Base-by-base conservation (phyloP, 192 early-diverging fungal species). In the Coemansia aciculifera region DNA sequence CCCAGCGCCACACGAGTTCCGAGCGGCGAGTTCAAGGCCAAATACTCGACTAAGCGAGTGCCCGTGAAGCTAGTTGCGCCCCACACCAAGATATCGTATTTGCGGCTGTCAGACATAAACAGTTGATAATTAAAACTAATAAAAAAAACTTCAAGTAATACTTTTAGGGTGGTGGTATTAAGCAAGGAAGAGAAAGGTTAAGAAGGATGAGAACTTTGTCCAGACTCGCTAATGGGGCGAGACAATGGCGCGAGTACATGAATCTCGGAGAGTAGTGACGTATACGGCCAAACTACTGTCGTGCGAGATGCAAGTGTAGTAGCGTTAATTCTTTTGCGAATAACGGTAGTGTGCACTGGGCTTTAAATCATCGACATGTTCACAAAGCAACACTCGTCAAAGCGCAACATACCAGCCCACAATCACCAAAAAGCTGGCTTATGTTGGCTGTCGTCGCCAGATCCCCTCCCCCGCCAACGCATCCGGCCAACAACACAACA, bases 61-160 rank as follows among this genome's bases (percentile, higher is more conserved):
- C 95, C 95, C 5, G 95, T 95, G 74, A 94, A 95, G 27, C 95
- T 90, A 6, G 92, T 90, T 13, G 92, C 93, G 6, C 95, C 95
- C 81, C 86, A 92, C 31, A 91, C 62, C 38, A 89, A 49, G 46
- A 82, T 74, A 38, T 89, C 88, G 71, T 85, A 89, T 62, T 84
- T 84, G 73, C 86, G 74, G 3, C 11, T 15, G 51, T 52, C 62
- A 31, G 64, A 31, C 81, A 85, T 86, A 13, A 6, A 56, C 38
- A 5, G 13, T 40, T 5, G 7, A 29, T 32, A 39, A 32, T 29
- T 15, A 15, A 27, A 17, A 29, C 24, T 32, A 64, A 49, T 34
- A 64, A 11, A 51, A 49, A 17, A 49, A 11, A n/a, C 6, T 36
- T 5, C 15, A 19, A 15, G n/a, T 48, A 54, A 15, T 27, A 54